A percentile compares a stretch with the other conserved stretches of the same genome.
Conservation (phyloP, 2,329 filamentous ascomycete species). For the Diaporthe citrichinensis region DNA sequence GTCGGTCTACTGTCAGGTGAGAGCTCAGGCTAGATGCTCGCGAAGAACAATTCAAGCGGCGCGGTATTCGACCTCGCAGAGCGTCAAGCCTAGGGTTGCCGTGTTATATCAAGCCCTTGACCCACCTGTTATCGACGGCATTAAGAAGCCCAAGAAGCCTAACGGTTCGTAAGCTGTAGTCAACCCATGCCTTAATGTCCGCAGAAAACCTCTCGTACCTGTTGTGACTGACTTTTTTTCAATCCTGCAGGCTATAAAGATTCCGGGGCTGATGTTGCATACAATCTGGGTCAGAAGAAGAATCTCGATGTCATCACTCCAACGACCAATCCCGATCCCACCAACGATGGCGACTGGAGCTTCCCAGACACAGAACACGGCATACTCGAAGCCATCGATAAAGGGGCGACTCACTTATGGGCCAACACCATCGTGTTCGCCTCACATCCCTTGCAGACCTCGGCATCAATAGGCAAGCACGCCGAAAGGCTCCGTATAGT, state of each 20-base stretch:
- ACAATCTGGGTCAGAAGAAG: conserved; percentile 6
- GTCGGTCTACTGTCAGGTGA: background rate
- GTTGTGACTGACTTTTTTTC: background rate
- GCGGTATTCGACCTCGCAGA: background rate
- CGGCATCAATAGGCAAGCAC: background rate
- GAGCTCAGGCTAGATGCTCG: background rate
- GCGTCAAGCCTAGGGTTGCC: conserved; percentile 50
- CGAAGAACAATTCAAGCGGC: background rate
- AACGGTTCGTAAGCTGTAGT: conserved; percentile 49
- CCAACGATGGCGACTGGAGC: background rate
- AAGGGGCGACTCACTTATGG: conserved; percentile 6
- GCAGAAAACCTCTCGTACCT: background rate
- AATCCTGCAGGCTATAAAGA: background rate
- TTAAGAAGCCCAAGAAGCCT: conserved; percentile 64
- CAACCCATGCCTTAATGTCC: background rate
- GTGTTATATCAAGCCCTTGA: conserved; percentile 63
- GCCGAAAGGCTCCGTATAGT: conserved; percentile 52
- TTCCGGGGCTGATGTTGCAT: conserved; percentile 21
- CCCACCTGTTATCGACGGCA: conserved; percentile 61
- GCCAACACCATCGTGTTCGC: conserved; percentile 14
- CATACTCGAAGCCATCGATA: conserved; percentile 11
- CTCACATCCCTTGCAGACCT: conserved; percentile 15
- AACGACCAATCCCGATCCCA: background rate
- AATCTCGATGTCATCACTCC: conserved; percentile 8
- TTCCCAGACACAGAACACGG: conserved; percentile 11